Evolutionary conservation across 2,329 filamentous ascomycete species (phyloP), one percentile per base, ranked within the genome.

Genomic region (Gliomastix tumulicola): DNA sequence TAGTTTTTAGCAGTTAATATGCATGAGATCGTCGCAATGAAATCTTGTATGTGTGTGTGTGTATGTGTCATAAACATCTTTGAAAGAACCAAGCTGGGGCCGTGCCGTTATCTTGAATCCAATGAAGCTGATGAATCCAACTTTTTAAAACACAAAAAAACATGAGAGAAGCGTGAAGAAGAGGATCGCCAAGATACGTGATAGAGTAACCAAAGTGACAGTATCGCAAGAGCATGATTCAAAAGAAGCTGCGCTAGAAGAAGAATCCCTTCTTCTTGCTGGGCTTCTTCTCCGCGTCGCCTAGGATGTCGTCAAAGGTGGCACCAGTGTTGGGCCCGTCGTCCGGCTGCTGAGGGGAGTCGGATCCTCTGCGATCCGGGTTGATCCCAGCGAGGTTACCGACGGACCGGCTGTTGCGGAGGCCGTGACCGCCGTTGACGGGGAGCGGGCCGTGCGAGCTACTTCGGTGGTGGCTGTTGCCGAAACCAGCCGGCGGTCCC

Each of bases 271-370:
- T 65, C 49, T 63, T 65, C 56, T 64, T 63, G 23, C 49, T 39
- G 22, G 37, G 36, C 43, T 56, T 55, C 8, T 48, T 46, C 30
- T 57, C 44, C 10, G 45, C 46, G n/a, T 21, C 51, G 8, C 60
- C 59, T 18, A 71, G 50, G 23, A 71, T 71, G 34, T 71, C 68
- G 42, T 71, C 68, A 48, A 71, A 71, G 0, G 68, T 71, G 20
- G 60, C 56, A 4, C 62, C 57, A 10, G 57, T 49, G 17, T 44
- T 52, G 3, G 43, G 45, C 8, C 33, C 33, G 8, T 35, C 19
- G n/a, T 17, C 30, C 11, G 37, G 37, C n/a, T n/a, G n/a, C n/a
- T n/a, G n/a, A n/a, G n/a, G n/a, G 13, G 30, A 20, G 21, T 40
- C 21, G 48, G 38, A 8, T 46, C 42, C 20, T 40, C 41, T 30